phyloP scores from a whole-genome alignment of 352 stramenopile species.

The Phytophthora multivora region DNA sequence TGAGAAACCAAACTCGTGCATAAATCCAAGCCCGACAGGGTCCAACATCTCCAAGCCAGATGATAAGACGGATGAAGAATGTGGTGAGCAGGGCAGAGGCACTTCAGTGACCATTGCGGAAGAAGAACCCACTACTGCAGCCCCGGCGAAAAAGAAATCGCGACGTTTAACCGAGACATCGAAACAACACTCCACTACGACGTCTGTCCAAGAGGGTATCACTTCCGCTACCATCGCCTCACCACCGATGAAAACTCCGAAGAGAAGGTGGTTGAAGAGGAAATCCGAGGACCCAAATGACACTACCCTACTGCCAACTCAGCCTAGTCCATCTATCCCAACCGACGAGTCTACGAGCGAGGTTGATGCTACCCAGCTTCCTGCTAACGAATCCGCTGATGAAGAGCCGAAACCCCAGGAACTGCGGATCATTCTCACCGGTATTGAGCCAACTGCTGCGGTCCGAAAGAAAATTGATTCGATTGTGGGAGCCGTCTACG shows the following conservation, averaged over 20 bases:
- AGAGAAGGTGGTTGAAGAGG: constrained; percentile 42
- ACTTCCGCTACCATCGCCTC: constrained; percentile 1
- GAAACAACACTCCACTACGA: background rate
- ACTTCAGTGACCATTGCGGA: constrained; percentile 6
- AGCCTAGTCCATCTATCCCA: constrained; percentile 19
- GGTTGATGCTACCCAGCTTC: constrained; percentile 20
- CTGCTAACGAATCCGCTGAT: constrained; percentile 17
- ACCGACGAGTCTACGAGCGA: constrained; percentile 34
- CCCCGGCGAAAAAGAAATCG: constrained; percentile 15
- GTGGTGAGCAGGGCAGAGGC: constrained; percentile 12
- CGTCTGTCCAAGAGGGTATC: background rate
- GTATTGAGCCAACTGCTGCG: constrained; percentile 44
- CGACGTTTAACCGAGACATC: constrained; percentile 7
- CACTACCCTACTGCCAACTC: constrained; percentile 19
- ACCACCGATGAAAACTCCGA: constrained; percentile 38
- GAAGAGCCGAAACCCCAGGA: constrained; percentile 16
- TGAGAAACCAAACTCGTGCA: background rate
- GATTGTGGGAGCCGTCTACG: constrained; percentile 47
- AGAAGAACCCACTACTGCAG: constrained; percentile 5
- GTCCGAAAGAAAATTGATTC: constrained; percentile 52
- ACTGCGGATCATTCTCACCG: constrained; percentile 55
- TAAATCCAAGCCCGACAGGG: constrained; percentile 5
- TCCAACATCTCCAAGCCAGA: constrained; percentile 20
- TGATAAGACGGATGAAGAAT: constrained; percentile 31
- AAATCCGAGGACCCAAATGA: constrained; percentile 41